Conservation (phyloP, 73 alveolate genomes). For the Tetrahymena malaccensis region DNA sequence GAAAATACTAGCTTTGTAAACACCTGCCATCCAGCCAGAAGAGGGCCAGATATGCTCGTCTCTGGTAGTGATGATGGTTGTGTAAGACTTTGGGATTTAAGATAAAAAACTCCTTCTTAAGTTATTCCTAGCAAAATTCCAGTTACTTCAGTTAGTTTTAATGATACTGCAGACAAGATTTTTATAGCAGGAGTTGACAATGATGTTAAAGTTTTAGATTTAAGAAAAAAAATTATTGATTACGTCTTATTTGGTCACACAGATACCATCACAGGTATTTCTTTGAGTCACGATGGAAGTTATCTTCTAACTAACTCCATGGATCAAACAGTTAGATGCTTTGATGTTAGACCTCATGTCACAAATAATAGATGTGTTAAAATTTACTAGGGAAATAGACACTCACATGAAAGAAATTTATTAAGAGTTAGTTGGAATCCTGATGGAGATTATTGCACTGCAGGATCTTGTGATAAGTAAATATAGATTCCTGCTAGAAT, state of each 20-base stretch:
- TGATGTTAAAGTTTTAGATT: constrained; percentile 70
- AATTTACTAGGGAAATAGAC: constrained; percentile 69
- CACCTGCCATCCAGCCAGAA: constrained; percentile 37
- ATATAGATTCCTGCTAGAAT: neutral
- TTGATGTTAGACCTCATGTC: constrained; percentile 39
- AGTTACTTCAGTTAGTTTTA: constrained; percentile 52
- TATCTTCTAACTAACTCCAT: constrained; percentile 72
- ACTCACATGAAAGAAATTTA: constrained; percentile 76
- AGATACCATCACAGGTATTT: constrained; percentile 88
- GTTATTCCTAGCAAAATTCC: constrained; percentile 51
- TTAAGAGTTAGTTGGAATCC: constrained; percentile 77
- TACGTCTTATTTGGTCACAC: constrained; percentile 77
- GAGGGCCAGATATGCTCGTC: constrained; percentile 57
- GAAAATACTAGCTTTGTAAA: constrained; percentile 56
- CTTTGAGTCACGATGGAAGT: constrained; percentile 70
- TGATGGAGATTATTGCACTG: constrained; percentile 64
- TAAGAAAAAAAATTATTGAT: constrained; percentile 74
- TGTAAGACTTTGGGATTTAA: constrained; percentile 60
- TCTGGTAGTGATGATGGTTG: constrained; percentile 67
- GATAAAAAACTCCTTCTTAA: constrained; percentile 34
- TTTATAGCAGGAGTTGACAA: constrained; percentile 87
- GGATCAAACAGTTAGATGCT: constrained; percentile 75
- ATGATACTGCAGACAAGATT: constrained; percentile 59
- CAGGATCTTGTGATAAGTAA: constrained; percentile 85
- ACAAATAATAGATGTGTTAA: constrained; percentile 49